Evolutionary conservation across 176 grass and related monocot species (phyloP), one percentile per base, ranked within the genome.

Genomic region (Hordeum marinum): DNA sequence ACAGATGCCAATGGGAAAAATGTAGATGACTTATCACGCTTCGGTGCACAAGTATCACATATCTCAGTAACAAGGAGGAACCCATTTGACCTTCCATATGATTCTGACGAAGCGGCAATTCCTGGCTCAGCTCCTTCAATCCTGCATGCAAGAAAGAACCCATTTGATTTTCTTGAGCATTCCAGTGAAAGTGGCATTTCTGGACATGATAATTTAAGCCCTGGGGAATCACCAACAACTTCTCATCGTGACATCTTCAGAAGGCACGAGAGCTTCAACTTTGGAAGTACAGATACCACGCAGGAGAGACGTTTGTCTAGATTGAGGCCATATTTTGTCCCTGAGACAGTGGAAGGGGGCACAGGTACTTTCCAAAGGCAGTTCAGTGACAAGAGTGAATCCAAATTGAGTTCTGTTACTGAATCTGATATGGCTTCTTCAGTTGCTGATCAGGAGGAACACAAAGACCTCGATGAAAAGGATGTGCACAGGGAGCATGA

Each of bases 51-150:
- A 52, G 82, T 98, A 41, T 63, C 89, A 52, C 60, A 82, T 40
- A 87, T 98, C 66, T 85, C 89, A 78, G 96, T 83, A 13, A 78
- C 81, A 64, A 95, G 91, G 89, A 83, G 76, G 50, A 98, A 98
- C 70, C 96, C 93, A 1, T 95, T 98, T 57, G 96, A 98, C 77
- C 72, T 94, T 83, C 85, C 90, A 0, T 91, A 89, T 88, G 88
- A 84, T 82, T 62, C 79, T 23, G 91, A 91, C 39, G 90, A 95
- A 90, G 82, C 77, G 24, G 72, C 71, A 25, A 42, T 90, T 87
- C 96, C 96, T 43, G 88, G 96, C 25, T 98, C 96, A 90, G 96
- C 96, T 80, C 96, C 93, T 78, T 95, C 91, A 23, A 81, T 98
- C 67, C 77, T 94, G 61, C 89, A 88, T 64, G 70, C 91, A 58